Evolutionary conservation across 2,329 filamentous ascomycete genomes (phyloP), one percentile per base, ranked within the genome.

Genomic region (Penicillium sp.): DNA sequence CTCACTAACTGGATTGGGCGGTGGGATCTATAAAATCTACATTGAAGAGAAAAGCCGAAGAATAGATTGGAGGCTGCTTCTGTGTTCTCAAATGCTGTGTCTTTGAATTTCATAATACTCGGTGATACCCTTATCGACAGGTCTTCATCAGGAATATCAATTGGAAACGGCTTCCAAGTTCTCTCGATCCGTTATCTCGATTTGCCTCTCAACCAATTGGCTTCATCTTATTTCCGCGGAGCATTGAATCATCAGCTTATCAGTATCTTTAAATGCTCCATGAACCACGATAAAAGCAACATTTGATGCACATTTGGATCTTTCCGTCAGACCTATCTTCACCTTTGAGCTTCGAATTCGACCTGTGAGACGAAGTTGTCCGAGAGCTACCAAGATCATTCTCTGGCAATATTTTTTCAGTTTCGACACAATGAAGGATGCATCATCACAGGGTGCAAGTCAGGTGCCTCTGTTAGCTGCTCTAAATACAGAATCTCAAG

Each of bases 381-480:
- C 17, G 19, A 19, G 29, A 52, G 47, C 52, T 52, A 41, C 50
- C 38, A 53, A 60, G 19, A 31, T 29, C 60, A 45, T 57, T 64
- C 57, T 38, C 8, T 46, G 46, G 59, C 65, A 61, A 63, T 61
- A 61, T 62, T 50, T 41, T 17, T 15, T 15, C 13, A 41, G 15
- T 41, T 15, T 67, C 48, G 60, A 60, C 62, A 74, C 53, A n/a
- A 77, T 77, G 75, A 75, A 69, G 61, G 70, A 74, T 61, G 67
- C 70, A 41, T 70, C 66, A 54, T 68, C 66, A 49, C 67, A 65
- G 55, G 64, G 65, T 26, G 64, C 62, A 46, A 60, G 58, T 26
- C 61, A 67, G 26, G 65, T 67, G 41, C 75, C 76, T 11, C 69
- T 82, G 29, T 70, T 82, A 67, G 73, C 76, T 29, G 78, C 80